A percentile compares a stretch with the other conserved stretches of the same genome.
Conservation (phyloP, 1,139 yeast species). For the Kodamaea fungicola region DNA sequence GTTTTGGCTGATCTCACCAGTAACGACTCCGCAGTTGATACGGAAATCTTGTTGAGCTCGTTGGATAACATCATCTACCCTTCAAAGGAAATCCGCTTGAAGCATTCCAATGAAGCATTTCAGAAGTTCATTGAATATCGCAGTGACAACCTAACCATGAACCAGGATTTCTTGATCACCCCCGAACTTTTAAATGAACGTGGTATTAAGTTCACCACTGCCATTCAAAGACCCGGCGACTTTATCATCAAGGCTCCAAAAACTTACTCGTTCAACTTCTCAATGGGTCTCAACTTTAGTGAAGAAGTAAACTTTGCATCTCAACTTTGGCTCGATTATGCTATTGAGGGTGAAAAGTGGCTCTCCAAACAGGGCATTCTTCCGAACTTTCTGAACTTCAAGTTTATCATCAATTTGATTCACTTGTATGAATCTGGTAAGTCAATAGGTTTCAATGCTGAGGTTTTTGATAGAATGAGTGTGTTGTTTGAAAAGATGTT, state of each 20-base stretch:
- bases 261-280: conserved; percentile 46
- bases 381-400: conserved; percentile 51
- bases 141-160: conserved; percentile 12
- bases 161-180: conserved; percentile 44
- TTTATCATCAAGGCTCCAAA: conserved; percentile 55
- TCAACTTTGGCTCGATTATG: conserved; percentile 51
- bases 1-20: conserved; percentile 11
- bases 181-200: conserved; percentile 45
- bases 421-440: conserved; percentile 35
- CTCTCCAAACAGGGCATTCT: conserved; percentile 43
- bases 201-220: conserved; percentile 46
- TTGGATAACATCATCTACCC: conserved; percentile 31
- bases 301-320: conserved; percentile 60
- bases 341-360: conserved; percentile 52
- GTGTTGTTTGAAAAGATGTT: conserved; percentile 28
- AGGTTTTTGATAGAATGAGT: conserved; percentile 27
- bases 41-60: conserved; percentile 20
- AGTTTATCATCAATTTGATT: conserved; percentile 45
- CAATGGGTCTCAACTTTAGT: conserved; percentile 53
- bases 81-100: conserved; percentile 21
- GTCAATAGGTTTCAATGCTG: conserved; percentile 27
- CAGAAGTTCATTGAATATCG: conserved; percentile 22
- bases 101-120: conserved; percentile 23
- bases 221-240: conserved; percentile 60
- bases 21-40: conserved; percentile 22